Base-by-base conservation (phyloP, 208 protist species). In the Zelonia costaricensis region DNA sequence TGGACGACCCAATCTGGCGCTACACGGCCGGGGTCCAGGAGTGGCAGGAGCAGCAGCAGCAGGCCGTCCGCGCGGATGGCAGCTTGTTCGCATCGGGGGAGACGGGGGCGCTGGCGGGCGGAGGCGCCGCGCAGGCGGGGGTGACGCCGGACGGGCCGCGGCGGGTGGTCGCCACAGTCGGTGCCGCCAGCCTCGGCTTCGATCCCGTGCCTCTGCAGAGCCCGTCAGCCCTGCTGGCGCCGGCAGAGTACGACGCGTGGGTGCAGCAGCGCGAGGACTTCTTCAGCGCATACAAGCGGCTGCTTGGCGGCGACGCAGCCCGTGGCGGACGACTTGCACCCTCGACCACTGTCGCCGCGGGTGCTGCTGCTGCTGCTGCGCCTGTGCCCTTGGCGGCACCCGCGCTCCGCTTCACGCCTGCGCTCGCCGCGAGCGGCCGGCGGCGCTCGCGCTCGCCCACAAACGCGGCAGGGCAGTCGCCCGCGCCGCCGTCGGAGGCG, bases 221-320 rank as follows among this genome's bases (percentile, higher is more conserved):
- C 55, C 84, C 88, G 18, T 47, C 74, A 12, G 30, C 58, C 9
- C 9, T 58, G 3, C 57, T 94, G 77, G 71, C 33, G 36, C 20
- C 30, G 2, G 57, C 63, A 9, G 78, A 82, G 20, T 87, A 86
- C 52, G 28, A 85, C 49, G 22, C 45, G 38, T 94, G 79, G 82
- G 52, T 78, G 12, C 42, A 25, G 2, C 56, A 90, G 61, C 78
- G 84, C 28, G 88, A 94, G 55, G 66, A 73, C 13, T 65, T 91
- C 28, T 90, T 94, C 75, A 65, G 53, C 3, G 45, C 60, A 35
- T 81, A 80, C 28, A 43, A 45, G 53, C 28, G 48, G 62, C 47
- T 72, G 30, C 54, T 69, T 36, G 35, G 49, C 8, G 10, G 35
- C 9, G 30, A 25, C 33, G 38, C 30, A 8, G 49, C 18, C 23